Percentiles rank a stretch among this genome's conserved stretches.
These are phyloP conservation scores for Nyssa sinensis DNA, from an alignment of 148 eudicot genomes.

Conservation along the genomic window DNA sequence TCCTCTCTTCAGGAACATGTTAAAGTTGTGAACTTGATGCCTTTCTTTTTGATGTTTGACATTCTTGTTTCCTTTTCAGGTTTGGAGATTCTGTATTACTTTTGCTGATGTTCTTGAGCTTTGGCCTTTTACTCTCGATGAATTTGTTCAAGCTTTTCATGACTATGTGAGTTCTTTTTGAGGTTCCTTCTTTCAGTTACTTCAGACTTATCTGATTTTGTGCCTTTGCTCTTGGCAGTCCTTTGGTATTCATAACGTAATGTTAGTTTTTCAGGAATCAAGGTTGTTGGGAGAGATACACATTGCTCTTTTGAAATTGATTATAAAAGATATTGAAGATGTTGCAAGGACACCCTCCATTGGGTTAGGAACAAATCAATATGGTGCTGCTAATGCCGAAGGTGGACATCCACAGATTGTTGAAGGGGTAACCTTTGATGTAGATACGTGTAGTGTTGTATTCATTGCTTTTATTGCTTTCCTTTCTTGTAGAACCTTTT, in stretches of 20 bases:
- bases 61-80: constrained; percentile 27
- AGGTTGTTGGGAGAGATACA: constrained; percentile 56
- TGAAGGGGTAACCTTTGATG: constrained; percentile 47
- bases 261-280: constrained; percentile 39
- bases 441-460: neutral
- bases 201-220: too few species aligned
- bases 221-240: neutral
- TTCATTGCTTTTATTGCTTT: neutral
- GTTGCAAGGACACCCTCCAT: constrained; percentile 54
- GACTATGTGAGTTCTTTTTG: constrained; percentile 45
- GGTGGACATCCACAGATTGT: constrained; percentile 65
- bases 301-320: constrained; percentile 42
- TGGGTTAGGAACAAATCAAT: constrained; percentile 58
- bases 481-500: constrained; percentile 6
- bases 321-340: constrained; percentile 56
- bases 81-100: constrained; percentile 54
- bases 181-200: neutral
- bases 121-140: constrained; percentile 67
- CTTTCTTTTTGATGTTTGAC: neutral
- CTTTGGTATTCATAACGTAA: neutral
- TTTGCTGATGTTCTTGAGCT: constrained; percentile 58
- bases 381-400: constrained; percentile 52
- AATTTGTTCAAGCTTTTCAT: constrained; percentile 59
- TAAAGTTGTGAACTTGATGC: neutral
- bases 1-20: neutral